These are phyloP conservation scores for Podila minutissima DNA, from an alignment of 192 early-diverging fungal species.

Conservation along the genomic window DNA sequence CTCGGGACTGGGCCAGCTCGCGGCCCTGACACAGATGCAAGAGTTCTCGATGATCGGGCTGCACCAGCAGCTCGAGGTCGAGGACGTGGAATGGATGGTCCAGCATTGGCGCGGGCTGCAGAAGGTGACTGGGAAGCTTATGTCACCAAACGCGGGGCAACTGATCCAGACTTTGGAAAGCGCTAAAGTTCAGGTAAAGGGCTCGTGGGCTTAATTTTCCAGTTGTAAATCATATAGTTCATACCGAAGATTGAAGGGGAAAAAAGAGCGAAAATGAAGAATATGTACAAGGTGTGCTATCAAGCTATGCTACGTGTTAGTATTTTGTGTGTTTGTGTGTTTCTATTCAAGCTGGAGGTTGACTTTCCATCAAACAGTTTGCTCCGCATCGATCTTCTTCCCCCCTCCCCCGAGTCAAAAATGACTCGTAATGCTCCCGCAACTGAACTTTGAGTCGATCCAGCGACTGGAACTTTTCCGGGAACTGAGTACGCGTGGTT, in stretches of 20 bases:
- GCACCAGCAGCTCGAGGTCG: background rate
- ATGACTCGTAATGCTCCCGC: too few species aligned
- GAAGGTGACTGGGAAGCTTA: background rate
- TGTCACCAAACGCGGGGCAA: background rate
- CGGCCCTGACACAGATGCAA: background rate
- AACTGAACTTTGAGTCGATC: too few species aligned
- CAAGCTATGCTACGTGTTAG: too few species aligned
- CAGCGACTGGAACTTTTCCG: too few species aligned
- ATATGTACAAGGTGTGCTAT: too few species aligned
- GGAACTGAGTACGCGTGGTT: too few species aligned
- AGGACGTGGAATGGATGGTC: background rate
- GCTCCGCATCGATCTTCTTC: too few species aligned
- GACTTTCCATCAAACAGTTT: too few species aligned
- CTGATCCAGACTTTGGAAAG: background rate
- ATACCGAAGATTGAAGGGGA: background rate
- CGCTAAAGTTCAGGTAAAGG: background rate
- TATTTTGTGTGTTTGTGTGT: too few species aligned
- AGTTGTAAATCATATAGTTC: background rate
- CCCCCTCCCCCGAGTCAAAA: too few species aligned
- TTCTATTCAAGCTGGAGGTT: too few species aligned
- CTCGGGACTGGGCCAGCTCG: background rate
- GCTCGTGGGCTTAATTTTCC: background rate
- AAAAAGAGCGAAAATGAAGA: background rate
- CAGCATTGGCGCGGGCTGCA: background rate
- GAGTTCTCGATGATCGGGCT: background rate